Percentiles rank a stretch among this genome's conserved stretches.
Evolutionary conservation across 495 filamentous ascomycete species (phyloP).

Genomic region (Podospora appendiculata): DNA sequence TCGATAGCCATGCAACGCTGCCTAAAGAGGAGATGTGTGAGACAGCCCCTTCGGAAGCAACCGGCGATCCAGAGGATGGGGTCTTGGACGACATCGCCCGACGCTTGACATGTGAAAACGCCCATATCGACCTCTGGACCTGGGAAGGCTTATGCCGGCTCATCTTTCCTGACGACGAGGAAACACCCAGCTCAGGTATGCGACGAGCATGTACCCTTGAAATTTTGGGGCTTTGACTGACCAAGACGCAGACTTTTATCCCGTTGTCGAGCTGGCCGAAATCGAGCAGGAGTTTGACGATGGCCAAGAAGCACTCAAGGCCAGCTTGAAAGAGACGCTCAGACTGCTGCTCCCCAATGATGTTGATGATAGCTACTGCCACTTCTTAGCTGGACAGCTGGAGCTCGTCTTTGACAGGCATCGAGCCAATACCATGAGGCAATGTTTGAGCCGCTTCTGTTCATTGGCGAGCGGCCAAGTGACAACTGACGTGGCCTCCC

Average conservation of each 20-base stretch:
- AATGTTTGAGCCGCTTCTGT: constrained; percentile 5
- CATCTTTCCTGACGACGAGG: constrained; percentile 13
- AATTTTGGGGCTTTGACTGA: neutral
- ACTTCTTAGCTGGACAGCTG: constrained; percentile 20
- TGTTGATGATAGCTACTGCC: constrained; percentile 16
- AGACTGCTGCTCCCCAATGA: constrained; percentile 13
- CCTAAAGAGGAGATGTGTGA: constrained; percentile 23
- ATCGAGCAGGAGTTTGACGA: constrained; percentile 20
- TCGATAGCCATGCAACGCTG: constrained; percentile 12
- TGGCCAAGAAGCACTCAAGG: constrained; percentile 13
- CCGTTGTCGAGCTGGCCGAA: constrained; percentile 19
- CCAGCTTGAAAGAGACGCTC: constrained; percentile 17
- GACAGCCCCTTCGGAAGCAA: neutral
- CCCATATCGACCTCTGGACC: neutral
- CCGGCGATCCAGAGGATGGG: constrained; percentile 16
- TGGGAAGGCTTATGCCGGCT: constrained; percentile 17
- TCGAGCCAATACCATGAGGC: constrained; percentile 15
- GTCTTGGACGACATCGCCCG: constrained; percentile 6
- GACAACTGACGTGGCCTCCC: neutral
- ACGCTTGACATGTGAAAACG: no score
- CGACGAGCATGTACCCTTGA: neutral
- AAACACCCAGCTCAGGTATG: constrained; percentile 14
- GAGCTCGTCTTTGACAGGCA: constrained; percentile 23
- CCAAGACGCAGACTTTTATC: constrained; percentile 16
- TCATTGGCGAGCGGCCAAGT: neutral